Base-by-base conservation (phyloP, 495 filamentous ascomycete genomes). In the Rhypophila decipiens region DNA sequence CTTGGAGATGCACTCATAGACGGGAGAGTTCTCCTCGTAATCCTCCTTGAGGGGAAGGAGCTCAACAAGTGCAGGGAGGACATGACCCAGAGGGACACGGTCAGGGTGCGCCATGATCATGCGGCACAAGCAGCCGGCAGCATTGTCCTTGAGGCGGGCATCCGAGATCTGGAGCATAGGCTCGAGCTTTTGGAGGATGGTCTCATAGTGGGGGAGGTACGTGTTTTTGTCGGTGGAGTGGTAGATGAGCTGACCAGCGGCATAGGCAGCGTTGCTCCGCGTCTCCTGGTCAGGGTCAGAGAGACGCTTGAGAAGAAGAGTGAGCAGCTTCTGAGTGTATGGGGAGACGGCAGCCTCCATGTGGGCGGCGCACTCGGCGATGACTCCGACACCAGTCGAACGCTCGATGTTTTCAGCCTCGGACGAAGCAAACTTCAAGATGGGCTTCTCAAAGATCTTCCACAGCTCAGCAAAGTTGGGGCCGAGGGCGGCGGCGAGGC, bases 191-290 rank as follows among this genome's bases (percentile, higher is more conserved):
- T 67, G 63, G 36, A 96, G 75, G 57, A 98, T 91, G 37, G 79
- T 77, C 37, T 75, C 74, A 70, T 85, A 93, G 45, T 80, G 75
- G 47, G 83, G 83, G 24, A 87, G 69, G 33, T 95, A 80, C 47
- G 83, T 79, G 24, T 76, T 72, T 37, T 78, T 78, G 42, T 88
- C 81, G 22, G 80, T 81, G 22, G 88, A 90, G 66, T 89, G 80
- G 59, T 84, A 77, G 54, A 89, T 77, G 20, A 98, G 76, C 58
- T 95, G 78, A 18, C 93, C 93, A 38, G 86, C 76, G 34, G 87
- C 93, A 58, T 91, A 98, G 4, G 88, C 90, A 31, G 93, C 87
- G 63, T 97, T 97, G 51, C 89, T 95, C 68, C 87, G 90, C 44
- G 89, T 93, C 70, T 96, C 90, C 18, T 80, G 75, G 59, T 98